Base-by-base conservation (phyloP, 2,329 filamentous ascomycete genomes). In the Stagonosporopsis cucurbitacearum region DNA sequence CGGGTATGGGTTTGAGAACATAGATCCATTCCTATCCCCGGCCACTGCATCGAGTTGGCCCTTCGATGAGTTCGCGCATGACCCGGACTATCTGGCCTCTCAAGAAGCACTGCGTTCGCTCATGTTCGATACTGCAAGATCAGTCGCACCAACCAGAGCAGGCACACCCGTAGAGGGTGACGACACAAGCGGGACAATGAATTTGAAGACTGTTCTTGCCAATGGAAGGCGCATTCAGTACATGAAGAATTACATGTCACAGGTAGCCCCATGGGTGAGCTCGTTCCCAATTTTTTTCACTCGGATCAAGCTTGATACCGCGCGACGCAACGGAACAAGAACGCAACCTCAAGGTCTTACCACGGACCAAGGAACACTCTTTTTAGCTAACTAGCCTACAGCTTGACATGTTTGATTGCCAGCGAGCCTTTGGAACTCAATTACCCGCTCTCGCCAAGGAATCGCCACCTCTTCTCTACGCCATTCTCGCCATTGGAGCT, bases 341-440 rank as follows among this genome's bases (percentile, higher is more conserved):
- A n/a, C n/a, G n/a, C n/a, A n/a, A n/a, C n/a, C n/a, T n/a, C n/a
- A n/a, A n/a, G n/a, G n/a, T n/a, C n/a, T n/a, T n/a, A n/a, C n/a
- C n/a, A n/a, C n/a, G n/a, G n/a, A n/a, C n/a, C n/a, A n/a, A 40
- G 5, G 26, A 2, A 7, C n/a, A n/a, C n/a, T n/a, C n/a, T n/a
- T 40, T 3, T 2, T 11, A 20, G 23, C 26, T 54, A 26, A 51
- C 17, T 4, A 19, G 1, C 20, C 23, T 37, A 9, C 46, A 75
- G 81, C 77, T 84, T 1, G 82, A 84, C 54, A 84, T 82, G 71
- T 83, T 84, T 47, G 82, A 84, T 59, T 74, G 75, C 26, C 71
- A 80, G 43, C 72, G 77, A 1, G 77, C 81, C 25, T 84, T 84
- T 58, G 78, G 79, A 19, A 76, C 79, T 6, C 77, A 78, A 5